Percentiles rank a stretch among this genome's conserved stretches.
Evolutionary conservation across 768 basidiomycete genomes (phyloP).

Genomic region (Tricholomella constricta): DNA sequence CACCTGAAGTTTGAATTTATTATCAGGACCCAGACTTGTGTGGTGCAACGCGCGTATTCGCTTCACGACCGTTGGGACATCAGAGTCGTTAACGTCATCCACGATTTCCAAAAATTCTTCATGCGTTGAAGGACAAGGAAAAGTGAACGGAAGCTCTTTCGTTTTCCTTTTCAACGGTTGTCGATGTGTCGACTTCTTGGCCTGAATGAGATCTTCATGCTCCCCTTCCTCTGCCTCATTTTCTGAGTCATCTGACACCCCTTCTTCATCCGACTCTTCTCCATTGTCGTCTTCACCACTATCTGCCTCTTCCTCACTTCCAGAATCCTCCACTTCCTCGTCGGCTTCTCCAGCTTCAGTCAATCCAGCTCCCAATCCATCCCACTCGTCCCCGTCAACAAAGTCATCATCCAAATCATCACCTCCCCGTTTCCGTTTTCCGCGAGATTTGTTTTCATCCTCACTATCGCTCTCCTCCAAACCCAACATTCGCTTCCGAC

Average conservation of each 20-base stretch:
- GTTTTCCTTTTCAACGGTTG: constrained; percentile 31
- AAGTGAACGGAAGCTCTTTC: constrained; percentile 88
- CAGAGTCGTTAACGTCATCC: constrained; percentile 65
- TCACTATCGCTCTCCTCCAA: constrained; percentile 69
- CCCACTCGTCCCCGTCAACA: constrained; percentile 42
- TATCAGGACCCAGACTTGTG: constrained; percentile 87
- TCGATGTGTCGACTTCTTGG: constrained; percentile 19
- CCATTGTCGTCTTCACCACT: constrained; percentile 31
- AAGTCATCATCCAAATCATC: constrained; percentile 96
- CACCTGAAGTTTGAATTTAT: constrained; percentile 92
- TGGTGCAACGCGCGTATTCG: constrained; percentile 91
- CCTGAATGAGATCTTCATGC: constrained; percentile 41
- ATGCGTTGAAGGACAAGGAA: constrained; percentile 84
- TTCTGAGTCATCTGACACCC: constrained; percentile 37
- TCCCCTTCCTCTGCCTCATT: constrained; percentile 42
- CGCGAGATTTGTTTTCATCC: constrained; percentile 44
- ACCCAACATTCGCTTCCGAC: constrained; percentile 85
- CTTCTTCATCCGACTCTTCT: constrained; percentile 37
- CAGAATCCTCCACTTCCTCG: constrained; percentile 38
- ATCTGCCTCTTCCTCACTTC: constrained; percentile 45
- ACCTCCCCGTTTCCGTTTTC: constrained; percentile 64
- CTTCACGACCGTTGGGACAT: constrained; percentile 80
- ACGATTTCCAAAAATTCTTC: constrained; percentile 89
- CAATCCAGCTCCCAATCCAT: constrained; percentile 44
- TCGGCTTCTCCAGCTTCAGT: constrained; percentile 34